Base-by-base conservation (phyloP, 192 early-diverging fungal genomes). In the Geranomyces variabilis region DNA sequence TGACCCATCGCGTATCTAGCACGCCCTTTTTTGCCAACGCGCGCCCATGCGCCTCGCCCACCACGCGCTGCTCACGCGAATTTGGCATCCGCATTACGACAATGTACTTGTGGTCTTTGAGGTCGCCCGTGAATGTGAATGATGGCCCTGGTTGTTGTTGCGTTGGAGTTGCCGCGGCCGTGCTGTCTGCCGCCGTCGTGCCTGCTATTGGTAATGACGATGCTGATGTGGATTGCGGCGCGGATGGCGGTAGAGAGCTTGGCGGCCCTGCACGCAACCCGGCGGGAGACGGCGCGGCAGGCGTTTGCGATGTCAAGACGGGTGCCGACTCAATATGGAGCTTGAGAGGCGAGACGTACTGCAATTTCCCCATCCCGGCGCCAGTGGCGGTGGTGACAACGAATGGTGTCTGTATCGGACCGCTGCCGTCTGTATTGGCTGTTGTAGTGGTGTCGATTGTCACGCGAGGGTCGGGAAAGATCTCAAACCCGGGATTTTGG, bases 81-180 rank as follows among this genome's bases (percentile, higher is more conserved):
- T 80, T 60, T 9, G 77, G 66, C 13, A 22, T 21, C 24, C 58
- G 75, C 58, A 75, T 70, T 12, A 81, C 59, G 10, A 79, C 43
- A 45, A 81, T 78, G 74, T 73, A 81, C 53, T 78, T 81, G 30
- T 71, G 70, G 12, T 71, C 61, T 46, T 51, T 53, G 17, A 79
- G 49, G 2, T 81, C 74, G 6, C 79, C 79, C 19, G 77, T 66
- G 14, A 80, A 34, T 19, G 77, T 63, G 71, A 73, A 79, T 5
- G 57, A 26, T 3, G 65, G 75, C 4, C 44, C 67, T 14, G 68
- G 56, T 58, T 70, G 61, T 26, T 53, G 51, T 26, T 24, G n/a
- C 51, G 51, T n/a, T 53, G 51, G 3, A 41, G 36, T 41, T 7
- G 36, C 36, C 36, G 36, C 36, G 3, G 36, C 36, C 36, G 36